Base-by-base conservation (phyloP, 768 basidiomycete genomes). In the Rhizopogon rudus region DNA sequence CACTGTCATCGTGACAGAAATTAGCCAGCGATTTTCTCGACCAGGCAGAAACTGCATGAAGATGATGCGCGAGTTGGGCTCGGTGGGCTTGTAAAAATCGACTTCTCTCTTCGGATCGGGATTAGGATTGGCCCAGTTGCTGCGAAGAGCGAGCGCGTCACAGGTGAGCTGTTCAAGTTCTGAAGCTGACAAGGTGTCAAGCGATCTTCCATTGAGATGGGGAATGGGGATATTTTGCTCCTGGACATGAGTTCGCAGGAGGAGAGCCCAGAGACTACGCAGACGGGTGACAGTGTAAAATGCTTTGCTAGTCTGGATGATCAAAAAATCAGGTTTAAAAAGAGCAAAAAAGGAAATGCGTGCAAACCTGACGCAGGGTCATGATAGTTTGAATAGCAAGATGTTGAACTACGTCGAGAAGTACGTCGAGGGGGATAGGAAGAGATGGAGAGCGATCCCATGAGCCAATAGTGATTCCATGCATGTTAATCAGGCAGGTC, bases 41-140 rank as follows among this genome's bases (percentile, higher is more conserved):
- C 68, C 73, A 0, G 79, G 78, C 0, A 85, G 57, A 59, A 85
- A 80, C 42, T 77, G 67, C 16, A 84, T 65, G 17, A 74, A 73
- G 3, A 79, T 63, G 45, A 78, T 67, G 22, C 76, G 77, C 4
- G 74, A 57, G 58, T 57, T 50, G 40, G 67, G 54, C 8, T 63
- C 57, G 5, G 50, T 6, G 48, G 62, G 48, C n/a, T 67, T 56
- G 53, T 46, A 55, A 57, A 74, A 60, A 10, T 71, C 57, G 41
- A 66, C 17, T 22, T 64, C 60, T 13, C 64, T 64, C 33, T 63
- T 64, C 2, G 69, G 60, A 7, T 57, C 54, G 1, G 83, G 82
- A 1, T 59, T 58, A 0, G 68, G 61, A 0, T 77, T 72, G 1
- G 66, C 72, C 86, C 86, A 88, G 56, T 77, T 81, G 7, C 60